These are phyloP conservation scores for Aaosphaeria arxii DNA, from an alignment of 2,329 filamentous ascomycete genomes.

Conservation along the genomic window DNA sequence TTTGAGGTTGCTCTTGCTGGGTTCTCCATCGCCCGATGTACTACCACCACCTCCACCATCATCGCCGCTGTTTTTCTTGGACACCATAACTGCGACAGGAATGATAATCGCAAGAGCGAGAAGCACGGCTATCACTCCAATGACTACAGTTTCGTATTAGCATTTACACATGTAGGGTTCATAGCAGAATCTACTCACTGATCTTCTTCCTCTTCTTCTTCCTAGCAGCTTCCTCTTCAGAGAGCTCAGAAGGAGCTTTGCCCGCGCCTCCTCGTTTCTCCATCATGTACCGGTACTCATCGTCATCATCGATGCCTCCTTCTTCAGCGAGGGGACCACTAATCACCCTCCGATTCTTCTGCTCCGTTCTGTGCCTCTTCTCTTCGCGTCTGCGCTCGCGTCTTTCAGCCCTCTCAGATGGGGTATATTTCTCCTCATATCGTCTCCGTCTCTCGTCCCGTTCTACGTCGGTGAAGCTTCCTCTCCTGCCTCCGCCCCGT, in stretches of 20 bases:
- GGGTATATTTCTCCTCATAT: constrained; percentile 33
- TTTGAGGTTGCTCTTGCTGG: constrained; percentile 45
- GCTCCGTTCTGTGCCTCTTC: constrained; percentile 26
- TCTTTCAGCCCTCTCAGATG: constrained; percentile 36
- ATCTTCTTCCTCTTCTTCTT: constrained; percentile 53
- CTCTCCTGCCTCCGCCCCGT: constrained; percentile 5
- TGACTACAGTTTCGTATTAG: constrained; percentile 19
- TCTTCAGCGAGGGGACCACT: constrained; percentile 49
- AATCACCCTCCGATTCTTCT: constrained; percentile 41
- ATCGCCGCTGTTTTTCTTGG: constrained; percentile 40
- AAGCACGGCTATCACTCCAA: constrained; percentile 35
- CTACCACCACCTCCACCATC: constrained; percentile 19
- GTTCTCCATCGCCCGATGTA: constrained; percentile 14
- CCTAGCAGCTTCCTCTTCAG: constrained; percentile 38
- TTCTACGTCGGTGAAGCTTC: constrained; percentile 28
- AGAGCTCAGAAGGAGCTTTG: constrained; percentile 27
- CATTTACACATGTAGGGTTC: neutral
- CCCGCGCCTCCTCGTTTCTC: constrained; percentile 42
- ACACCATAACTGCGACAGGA: constrained; percentile 45
- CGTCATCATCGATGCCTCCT: constrained; percentile 42
- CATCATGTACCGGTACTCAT: constrained; percentile 39
- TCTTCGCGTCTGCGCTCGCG: constrained; percentile 41
- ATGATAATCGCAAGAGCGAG: constrained; percentile 47
- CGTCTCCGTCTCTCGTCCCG: constrained; percentile 24
- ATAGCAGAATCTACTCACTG: constrained; percentile 45